phyloP scores from a whole-genome alignment of 305 asterid genomes.

The Ajuga reptans region DNA sequence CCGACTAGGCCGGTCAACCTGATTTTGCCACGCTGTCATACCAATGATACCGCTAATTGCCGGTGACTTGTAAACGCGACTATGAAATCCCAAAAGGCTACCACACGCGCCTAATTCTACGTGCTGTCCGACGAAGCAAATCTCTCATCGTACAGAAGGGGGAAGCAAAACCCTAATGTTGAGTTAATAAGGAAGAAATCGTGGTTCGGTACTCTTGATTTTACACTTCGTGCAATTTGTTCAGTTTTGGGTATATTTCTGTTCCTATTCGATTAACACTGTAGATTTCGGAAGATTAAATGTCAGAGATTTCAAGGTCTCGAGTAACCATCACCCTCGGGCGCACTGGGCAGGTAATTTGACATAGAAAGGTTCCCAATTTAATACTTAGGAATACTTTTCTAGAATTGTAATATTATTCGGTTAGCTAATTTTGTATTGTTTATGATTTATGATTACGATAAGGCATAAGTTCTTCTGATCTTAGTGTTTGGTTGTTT shows the following conservation, averaged over 20 bases:
- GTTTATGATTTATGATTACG: neutral
- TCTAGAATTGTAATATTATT: neutral
- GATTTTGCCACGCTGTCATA: too few relatives aligned
- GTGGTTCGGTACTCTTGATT: slow-evolving; percentile 15
- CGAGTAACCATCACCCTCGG: slow-evolving; percentile 81
- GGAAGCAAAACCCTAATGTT: slow-evolving; percentile 24
- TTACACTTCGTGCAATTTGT: neutral
- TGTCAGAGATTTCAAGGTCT: slow-evolving; percentile 71
- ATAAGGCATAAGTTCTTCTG: neutral
- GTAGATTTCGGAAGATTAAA: slow-evolving; percentile 22
- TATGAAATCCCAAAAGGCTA: neutral
- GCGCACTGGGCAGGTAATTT: slow-evolving; percentile 59
- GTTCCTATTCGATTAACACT: slow-evolving; percentile 4
- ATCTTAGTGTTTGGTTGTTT: neutral
- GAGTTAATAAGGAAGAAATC: neutral
- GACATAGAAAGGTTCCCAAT: neutral
- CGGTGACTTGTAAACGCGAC: neutral
- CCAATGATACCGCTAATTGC: too few relatives aligned
- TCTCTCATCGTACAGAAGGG: slow-evolving; percentile 6
- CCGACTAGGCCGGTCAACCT: too few relatives aligned
- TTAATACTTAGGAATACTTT: neutral
- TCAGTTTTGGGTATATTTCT: neutral
- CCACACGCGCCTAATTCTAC: slow-evolving; percentile 22
- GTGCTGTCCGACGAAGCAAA: slow-evolving; percentile 17
- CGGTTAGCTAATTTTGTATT: neutral